Base-by-base conservation (phyloP, 108 stramenopile genomes). In the Conticribra weissflogii region DNA sequence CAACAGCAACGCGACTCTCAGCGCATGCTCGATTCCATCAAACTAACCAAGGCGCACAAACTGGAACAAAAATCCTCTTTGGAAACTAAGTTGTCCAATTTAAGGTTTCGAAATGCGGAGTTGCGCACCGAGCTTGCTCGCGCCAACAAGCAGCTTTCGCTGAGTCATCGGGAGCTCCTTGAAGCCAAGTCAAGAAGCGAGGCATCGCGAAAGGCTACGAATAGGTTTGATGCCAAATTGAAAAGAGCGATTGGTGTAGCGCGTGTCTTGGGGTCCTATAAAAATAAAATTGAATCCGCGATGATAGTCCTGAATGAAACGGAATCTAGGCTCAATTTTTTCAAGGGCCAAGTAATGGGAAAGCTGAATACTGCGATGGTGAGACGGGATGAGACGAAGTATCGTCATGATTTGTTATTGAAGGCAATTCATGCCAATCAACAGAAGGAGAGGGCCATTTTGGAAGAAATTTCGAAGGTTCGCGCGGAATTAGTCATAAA, bases 1-100 rank as follows among this genome's bases (percentile, higher is more conserved):
- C 83, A 87, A 46, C 93, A 94, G 62, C 93, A 90, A 61, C 83
- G 62, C n/a, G 93, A 94, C 15, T 87, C 90, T 16, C 73, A 86
- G 53, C 87, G 82, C 18, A 82, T 83, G 70, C 83, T 94, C 56
- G 78, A 62, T 15, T 73, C 68, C 16, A 83, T 84, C 18, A 78
- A 84, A 31, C 59, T 79, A 46, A 67, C 65, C 29, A 90, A 88
- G 66, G 61, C 80, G 30, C 85, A 86, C 52, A 79, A 84, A 54
- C 31, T 83, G 19, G 68, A 88, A 21, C 84, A 87, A 30, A 77
- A 83, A 30, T 22, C 73, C 24, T 25, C 62, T 17, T 70, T 86
- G 8, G 85, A 94, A 65, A 54, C 68, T 33, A 79, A 89, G 21
- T 76, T 94, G 0, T 86, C 81, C 60, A 48, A 75, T 22, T 65